These are phyloP conservation scores for Naganishia liquefaciens DNA, from an alignment of 1,284 basidiomycete species.

Conservation along the genomic window DNA sequence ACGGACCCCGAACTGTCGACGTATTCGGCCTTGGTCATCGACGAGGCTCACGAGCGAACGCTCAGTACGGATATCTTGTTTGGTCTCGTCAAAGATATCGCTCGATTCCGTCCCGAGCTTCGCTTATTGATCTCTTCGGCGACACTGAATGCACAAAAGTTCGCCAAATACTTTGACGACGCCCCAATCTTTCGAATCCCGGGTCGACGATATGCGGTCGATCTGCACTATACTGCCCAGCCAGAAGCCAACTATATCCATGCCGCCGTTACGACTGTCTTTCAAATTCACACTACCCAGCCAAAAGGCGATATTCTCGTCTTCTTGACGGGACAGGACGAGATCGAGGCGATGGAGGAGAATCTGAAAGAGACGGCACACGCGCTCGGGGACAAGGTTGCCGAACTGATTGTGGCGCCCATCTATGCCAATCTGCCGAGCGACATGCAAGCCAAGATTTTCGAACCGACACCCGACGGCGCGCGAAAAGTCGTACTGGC, in stretches of 20 bases:
- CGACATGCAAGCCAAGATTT: constrained; percentile 99
- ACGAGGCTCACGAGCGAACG: constrained; percentile 95
- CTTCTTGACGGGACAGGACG: constrained; percentile 98
- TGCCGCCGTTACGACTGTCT: constrained; percentile 96
- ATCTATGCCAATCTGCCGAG: constrained; percentile 98
- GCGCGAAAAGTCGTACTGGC: constrained; percentile 96
- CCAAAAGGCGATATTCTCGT: constrained; percentile 98
- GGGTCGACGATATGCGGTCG: constrained; percentile 94
- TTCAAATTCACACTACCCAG: constrained; percentile 98
- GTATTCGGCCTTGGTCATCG: constrained; percentile 90
- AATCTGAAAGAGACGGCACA: constrained; percentile 93
- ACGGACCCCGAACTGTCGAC: constrained; percentile 92
- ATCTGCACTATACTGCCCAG: constrained; percentile 97
- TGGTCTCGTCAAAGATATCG: constrained; percentile 96
- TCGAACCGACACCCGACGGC: constrained; percentile 95
- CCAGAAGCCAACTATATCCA: constrained; percentile 98
- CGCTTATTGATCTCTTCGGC: constrained; percentile 89
- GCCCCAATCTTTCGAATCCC: constrained; percentile 94
- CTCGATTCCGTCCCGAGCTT: constrained; percentile 91
- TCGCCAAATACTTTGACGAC: constrained; percentile 91
- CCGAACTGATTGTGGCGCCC: constrained; percentile 91
- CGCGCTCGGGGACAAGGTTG: constrained; percentile 91
- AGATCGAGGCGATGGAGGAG: constrained; percentile 96
- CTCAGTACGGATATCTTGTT: constrained; percentile 95
- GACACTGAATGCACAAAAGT: constrained; percentile 95